Evolutionary conservation across 2,329 filamentous ascomycete species (phyloP).

Genomic region (Fusarium heterosporum): DNA sequence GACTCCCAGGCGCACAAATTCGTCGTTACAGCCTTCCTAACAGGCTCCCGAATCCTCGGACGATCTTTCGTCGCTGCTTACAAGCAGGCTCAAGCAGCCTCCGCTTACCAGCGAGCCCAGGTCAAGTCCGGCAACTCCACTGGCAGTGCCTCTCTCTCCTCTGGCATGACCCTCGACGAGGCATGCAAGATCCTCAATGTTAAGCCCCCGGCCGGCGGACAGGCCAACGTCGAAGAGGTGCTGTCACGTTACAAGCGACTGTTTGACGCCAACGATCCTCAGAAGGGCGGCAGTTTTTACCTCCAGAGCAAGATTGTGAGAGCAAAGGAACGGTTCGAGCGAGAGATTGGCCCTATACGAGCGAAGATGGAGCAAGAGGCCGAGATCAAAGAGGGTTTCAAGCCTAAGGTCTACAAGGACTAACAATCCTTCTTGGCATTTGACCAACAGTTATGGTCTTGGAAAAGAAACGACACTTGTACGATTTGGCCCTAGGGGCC

Average conservation of each 20-base stretch:
- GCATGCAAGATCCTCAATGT: conserved; percentile 98
- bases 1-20: conserved; percentile 81
- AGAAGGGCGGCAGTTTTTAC: conserved; percentile 98
- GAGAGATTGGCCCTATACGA: conserved; percentile 79
- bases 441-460: background rate
- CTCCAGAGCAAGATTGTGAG: conserved; percentile 96
- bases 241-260: conserved; percentile 91
- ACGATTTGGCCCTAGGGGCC: conserved; percentile 33
- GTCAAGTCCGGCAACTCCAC: conserved; percentile 68
- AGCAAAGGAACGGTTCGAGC: conserved; percentile 91
- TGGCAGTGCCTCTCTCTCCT: conserved; percentile 66
- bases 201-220: conserved; percentile 79
- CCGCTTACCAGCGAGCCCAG: conserved; percentile 81
- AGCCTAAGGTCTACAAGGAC: conserved; percentile 95
- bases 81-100: conserved; percentile 90
- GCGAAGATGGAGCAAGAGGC: conserved; percentile 79
- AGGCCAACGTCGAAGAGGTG: conserved; percentile 82
- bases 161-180: conserved; percentile 92
- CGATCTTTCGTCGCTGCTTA: conserved; percentile 95
- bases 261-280: conserved; percentile 93
- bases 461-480: conserved; percentile 31
- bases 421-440: conserved; percentile 50
- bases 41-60: conserved; percentile 90
- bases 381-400: conserved; percentile 87
- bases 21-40: conserved; percentile 90